phyloP scores from a whole-genome alignment of 1,284 basidiomycete species.

The Austroboletus rostrupii region DNA sequence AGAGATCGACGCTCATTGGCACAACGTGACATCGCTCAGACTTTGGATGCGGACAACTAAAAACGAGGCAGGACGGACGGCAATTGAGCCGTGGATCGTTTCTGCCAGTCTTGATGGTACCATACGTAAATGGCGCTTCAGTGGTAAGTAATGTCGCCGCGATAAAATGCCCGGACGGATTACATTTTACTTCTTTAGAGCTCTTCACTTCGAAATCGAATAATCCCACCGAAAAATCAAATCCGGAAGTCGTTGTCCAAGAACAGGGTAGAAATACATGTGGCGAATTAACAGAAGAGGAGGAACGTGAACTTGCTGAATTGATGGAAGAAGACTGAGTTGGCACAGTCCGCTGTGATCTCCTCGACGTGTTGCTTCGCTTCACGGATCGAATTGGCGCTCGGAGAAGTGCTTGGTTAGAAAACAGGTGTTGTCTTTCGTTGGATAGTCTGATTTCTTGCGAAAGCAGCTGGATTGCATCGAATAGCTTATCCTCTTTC shows the following conservation, averaged over 20 bases:
- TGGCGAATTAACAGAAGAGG: constrained; percentile 58
- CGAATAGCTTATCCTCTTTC: no score
- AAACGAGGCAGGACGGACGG: constrained; percentile 41
- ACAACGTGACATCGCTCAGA: constrained; percentile 73
- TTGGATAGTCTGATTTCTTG: no score
- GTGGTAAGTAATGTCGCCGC: constrained; percentile 44
- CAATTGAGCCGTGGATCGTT: constrained; percentile 72
- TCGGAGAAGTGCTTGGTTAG: no score
- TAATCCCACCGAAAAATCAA: no score
- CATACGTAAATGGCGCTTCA: constrained; percentile 75
- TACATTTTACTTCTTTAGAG: constrained; percentile 33
- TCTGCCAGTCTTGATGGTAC: constrained; percentile 84
- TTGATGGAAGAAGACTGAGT: constrained; percentile 57
- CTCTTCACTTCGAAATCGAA: constrained; percentile 44
- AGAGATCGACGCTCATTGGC: constrained; percentile 81
- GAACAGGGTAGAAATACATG: no score
- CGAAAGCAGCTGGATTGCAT: no score
- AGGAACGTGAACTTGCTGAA: constrained; percentile 78
- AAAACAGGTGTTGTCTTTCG: no score
- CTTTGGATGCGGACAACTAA: constrained; percentile 60
- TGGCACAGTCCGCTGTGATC: neutral
- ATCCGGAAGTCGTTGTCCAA: no score
- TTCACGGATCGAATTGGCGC: no score
- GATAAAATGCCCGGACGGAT: neutral
- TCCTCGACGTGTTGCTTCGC: no score